Conservation (phyloP, 2,329 filamentous ascomycete genomes). For the Thelonectria discophora region DNA sequence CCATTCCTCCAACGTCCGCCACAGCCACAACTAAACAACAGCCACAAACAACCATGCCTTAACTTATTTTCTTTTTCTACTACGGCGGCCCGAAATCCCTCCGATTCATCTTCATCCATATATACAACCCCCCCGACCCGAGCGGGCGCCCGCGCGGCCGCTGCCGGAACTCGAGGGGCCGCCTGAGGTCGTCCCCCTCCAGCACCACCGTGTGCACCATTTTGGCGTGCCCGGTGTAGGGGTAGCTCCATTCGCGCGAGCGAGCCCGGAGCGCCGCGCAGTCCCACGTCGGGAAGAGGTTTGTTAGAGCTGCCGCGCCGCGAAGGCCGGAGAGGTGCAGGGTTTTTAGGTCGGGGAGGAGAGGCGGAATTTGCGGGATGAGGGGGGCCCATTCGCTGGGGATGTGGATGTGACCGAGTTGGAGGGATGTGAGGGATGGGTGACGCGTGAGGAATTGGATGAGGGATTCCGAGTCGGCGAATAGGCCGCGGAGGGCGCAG, state of each 20-base stretch:
- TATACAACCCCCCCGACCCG: background rate
- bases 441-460: slow-evolving; percentile 1
- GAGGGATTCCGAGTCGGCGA: background rate
- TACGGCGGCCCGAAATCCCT: background rate
- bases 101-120: background rate
- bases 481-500: slow-evolving; percentile 5
- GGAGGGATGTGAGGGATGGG: background rate
- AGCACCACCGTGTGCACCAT: background rate
- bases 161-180: background rate
- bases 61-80: too few species aligned
- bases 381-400: slow-evolving; percentile 1
- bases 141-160: background rate
- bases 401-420: background rate
- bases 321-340: slow-evolving; percentile 3
- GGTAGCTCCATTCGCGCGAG: slow-evolving; percentile 5
- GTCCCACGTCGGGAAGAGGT: slow-evolving; percentile 1
- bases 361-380: background rate
- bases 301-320: background rate
- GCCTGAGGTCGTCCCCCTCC: background rate
- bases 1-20: too few species aligned
- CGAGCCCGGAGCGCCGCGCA: background rate
- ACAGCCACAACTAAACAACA: background rate
- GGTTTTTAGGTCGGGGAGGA: background rate
- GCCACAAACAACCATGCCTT: too few species aligned
- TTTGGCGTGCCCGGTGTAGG: background rate